Conservation (phyloP, 768 basidiomycete species). For the Pisolithus microcarpus region DNA sequence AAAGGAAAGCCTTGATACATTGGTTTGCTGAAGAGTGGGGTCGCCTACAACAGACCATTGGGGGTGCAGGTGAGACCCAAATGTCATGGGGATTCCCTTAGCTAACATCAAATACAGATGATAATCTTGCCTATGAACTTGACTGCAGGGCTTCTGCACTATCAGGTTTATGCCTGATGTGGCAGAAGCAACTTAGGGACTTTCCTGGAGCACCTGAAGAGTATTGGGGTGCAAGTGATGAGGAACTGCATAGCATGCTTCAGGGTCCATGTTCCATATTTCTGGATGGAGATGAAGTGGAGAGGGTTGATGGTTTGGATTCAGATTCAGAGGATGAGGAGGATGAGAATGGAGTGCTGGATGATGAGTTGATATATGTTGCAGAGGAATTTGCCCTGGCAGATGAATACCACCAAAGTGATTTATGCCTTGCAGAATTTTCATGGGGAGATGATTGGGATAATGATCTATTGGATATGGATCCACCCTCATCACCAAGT, state of each 20-base stretch:
- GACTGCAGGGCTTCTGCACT: background rate
- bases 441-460: background rate
- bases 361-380: constrained; percentile 3
- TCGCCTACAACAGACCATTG: background rate
- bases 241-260: background rate
- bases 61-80: constrained; percentile 1
- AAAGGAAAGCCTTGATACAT: constrained; percentile 14
- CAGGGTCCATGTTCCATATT: background rate
- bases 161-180: background rate
- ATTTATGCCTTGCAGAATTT: background rate
- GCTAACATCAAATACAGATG: background rate
- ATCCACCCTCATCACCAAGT: background rate
- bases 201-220: background rate
- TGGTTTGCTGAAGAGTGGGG: constrained; percentile 27
- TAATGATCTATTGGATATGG: background rate
- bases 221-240: background rate
- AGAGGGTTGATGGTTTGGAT: background rate
- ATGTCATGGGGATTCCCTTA: background rate
- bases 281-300: background rate
- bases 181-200: background rate
- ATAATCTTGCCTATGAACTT: background rate
- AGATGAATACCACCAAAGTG: background rate
- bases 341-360: background rate
- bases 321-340: background rate
- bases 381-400: constrained; percentile 1